Conservation (phyloP, 2,329 filamentous ascomycete genomes). For the Lecanicillium sp. region DNA sequence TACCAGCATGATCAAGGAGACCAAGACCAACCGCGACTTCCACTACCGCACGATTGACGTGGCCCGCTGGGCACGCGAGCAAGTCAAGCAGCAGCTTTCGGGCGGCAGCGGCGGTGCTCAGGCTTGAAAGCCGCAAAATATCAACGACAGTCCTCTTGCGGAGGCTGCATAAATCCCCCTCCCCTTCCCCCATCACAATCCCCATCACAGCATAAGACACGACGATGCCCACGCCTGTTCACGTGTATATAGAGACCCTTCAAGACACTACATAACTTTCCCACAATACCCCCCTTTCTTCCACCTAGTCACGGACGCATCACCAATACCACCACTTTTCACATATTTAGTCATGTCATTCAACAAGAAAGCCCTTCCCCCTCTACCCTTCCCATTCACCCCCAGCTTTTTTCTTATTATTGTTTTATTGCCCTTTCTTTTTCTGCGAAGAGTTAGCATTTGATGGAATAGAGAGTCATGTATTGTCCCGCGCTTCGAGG, state of each 20-base stretch:
- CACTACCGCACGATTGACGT: constrained; percentile 81
- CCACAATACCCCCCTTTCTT: constrained; percentile 27
- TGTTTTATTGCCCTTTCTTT: constrained; percentile 7
- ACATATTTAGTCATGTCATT: constrained; percentile 11
- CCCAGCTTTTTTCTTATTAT: constrained; percentile 6
- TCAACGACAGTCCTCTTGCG: constrained; percentile 2
- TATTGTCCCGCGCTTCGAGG: constrained; percentile 23
- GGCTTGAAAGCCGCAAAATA: background rate
- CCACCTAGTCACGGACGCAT: constrained; percentile 22
- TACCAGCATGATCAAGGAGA: constrained; percentile 83
- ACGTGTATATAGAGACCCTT: constrained; percentile 30
- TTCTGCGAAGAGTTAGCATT: constrained; percentile 7
- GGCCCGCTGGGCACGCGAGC: constrained; percentile 93
- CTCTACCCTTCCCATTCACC: constrained; percentile 6
- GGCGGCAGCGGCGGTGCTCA: too few relatives aligned
- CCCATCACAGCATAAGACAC: constrained; percentile 16
- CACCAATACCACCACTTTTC: constrained; percentile 18
- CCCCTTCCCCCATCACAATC: constrained; percentile 2
- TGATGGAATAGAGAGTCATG: constrained; percentile 33
- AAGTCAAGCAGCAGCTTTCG: constrained; percentile 84
- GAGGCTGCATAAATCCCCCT: constrained; percentile 4
- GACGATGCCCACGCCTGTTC: constrained; percentile 29
- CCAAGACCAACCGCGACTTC: constrained; percentile 82
- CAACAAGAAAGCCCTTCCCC: constrained; percentile 9
- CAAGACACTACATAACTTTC: constrained; percentile 26